Evolutionary conservation across 495 filamentous ascomycete genomes (phyloP).

Genomic region (Xylaria curta): DNA sequence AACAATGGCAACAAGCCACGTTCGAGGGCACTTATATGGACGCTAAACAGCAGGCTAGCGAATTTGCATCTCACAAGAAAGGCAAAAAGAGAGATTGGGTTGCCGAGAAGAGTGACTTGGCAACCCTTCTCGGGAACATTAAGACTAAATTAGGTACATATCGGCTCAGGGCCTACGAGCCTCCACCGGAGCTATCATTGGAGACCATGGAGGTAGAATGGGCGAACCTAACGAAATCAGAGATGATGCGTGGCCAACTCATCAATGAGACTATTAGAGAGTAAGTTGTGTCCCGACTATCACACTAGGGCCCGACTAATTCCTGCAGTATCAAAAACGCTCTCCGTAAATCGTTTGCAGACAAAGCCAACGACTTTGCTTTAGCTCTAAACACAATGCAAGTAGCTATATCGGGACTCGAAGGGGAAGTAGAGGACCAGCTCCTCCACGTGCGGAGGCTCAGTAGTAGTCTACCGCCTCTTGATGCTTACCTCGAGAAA

Average conservation of each 20-base stretch:
- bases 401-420: conserved; percentile 88
- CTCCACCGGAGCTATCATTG: conserved; percentile 77
- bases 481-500: conserved; percentile 84
- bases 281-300: conserved; percentile 49
- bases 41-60: conserved; percentile 81
- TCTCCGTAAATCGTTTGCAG: conserved; percentile 88
- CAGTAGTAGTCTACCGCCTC: conserved; percentile 78
- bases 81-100: conserved; percentile 93
- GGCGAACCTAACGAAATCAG: conserved; percentile 75
- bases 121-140: conserved; percentile 94
- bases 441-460: conserved; percentile 81
- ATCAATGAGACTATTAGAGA: conserved; percentile 99
- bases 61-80: conserved; percentile 87
- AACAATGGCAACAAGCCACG: conserved; percentile 74
- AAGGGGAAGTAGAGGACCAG: conserved; percentile 95
- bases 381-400: conserved; percentile 92
- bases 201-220: conserved; percentile 85
- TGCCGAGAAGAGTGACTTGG: conserved; percentile 93
- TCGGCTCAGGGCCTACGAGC: conserved; percentile 86
- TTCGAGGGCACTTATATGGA: conserved; percentile 94
- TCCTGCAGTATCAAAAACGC: conserved; percentile 81
- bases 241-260: conserved; percentile 84
- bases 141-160: conserved; percentile 98
- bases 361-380: conserved; percentile 97
- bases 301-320: conserved; percentile 23